Evolutionary conservation across 169 alveolate species (phyloP), one percentile per base, ranked within the genome.

Genomic region (Plasmodium fragile): DNA sequence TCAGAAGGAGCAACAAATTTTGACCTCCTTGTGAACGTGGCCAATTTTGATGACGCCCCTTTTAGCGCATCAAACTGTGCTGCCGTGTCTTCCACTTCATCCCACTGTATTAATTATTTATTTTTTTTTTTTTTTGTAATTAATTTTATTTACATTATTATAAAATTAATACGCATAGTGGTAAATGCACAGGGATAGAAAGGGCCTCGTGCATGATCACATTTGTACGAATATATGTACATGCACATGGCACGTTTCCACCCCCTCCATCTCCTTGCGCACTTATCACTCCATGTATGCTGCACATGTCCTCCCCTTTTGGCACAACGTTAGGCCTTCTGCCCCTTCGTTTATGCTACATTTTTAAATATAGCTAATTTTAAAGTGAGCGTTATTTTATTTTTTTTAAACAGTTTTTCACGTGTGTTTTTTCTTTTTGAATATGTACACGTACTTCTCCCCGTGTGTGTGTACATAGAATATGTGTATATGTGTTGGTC

Each of bases 71-170:
- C 32, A 25, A 45, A 22, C 70, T 30, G 59, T 81, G 36, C 41
- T 52, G 10, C 22, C 70, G 36, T 55, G 39, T 41, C 41, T 8
- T 10, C 22, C 39, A 32, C 43, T 59, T 65, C 11, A 53, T 22
- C 22, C 72, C 41, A 59, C 43, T 3, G 52, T 18, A 6, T 34
- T 82, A 59, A 59, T 82, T 82, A 34, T 82, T 82, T 82, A 36
- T 81, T 81, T 82, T 82, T 82, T 59, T 82, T 82, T 82, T 81
- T 82, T 82, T 82, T 59, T n/a, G 91, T 82, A 82, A 59, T 82
- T 82, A 59, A 82, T 36, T 28, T 55, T 82, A 82, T 81, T 53
- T 81, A 79, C 53, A 81, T 53, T 81, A 55, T 81, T 80, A 80
- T 52, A 55, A 55, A 30, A 25, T 39, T 59, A 81, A 81, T 18